Conservation (phyloP, 2,329 filamentous ascomycete species). For the Zymoseptoria crescenta region DNA sequence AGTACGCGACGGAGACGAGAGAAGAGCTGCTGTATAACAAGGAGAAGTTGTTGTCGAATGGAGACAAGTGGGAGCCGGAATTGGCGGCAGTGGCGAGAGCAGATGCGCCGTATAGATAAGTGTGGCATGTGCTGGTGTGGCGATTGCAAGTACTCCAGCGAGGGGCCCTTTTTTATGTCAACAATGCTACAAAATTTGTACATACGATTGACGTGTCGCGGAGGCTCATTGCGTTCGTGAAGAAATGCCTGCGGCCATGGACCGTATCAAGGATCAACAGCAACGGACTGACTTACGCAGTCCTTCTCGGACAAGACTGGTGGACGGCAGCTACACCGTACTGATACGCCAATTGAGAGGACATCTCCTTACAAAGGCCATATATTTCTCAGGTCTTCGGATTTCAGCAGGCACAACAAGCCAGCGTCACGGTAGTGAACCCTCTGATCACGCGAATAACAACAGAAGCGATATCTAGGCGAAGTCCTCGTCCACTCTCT, state of each 20-base stretch:
- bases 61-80: constrained; percentile 82
- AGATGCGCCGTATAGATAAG: constrained; percentile 63
- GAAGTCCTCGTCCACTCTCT: background rate
- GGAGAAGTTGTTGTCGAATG: constrained; percentile 52
- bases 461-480: background rate
- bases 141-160: background rate
- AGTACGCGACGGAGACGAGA: constrained; percentile 69
- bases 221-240: background rate
- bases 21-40: constrained; percentile 98
- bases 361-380: too few relatives aligned
- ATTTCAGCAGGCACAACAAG: too few relatives aligned
- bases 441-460: background rate
- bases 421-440: too few relatives aligned
- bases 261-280: background rate
- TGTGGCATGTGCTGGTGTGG: background rate
- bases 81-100: constrained; percentile 85
- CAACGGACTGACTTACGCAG: too few relatives aligned
- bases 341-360: too few relatives aligned
- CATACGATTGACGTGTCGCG: background rate
- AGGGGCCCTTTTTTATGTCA: constrained; percentile 6
- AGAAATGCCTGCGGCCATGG: background rate
- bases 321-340: too few relatives aligned
- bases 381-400: too few relatives aligned
- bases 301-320: too few relatives aligned
- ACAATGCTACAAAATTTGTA: constrained; percentile 9